Evolutionary conservation across 2,329 filamentous ascomycete species (phyloP).

Genomic region (Cladosporium sp.): DNA sequence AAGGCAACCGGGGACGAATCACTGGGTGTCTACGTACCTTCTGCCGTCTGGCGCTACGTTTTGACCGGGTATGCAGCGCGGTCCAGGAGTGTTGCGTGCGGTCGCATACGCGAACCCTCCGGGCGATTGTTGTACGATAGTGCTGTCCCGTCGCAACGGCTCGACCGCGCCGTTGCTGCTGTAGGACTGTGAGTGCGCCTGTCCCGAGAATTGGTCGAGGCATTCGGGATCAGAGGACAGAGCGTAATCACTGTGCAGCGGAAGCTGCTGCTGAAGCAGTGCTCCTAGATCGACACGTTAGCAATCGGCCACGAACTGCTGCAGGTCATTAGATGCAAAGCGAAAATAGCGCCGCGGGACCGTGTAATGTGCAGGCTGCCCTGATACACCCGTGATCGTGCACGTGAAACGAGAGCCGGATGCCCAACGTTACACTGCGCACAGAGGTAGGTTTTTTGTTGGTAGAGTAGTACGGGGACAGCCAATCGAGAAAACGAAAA

Average conservation of each 20-base stretch:
- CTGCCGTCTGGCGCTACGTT: conserved; percentile 51
- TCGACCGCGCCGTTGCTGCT: conserved; percentile 46
- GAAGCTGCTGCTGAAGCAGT: conserved; percentile 47
- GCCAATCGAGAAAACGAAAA: background rate
- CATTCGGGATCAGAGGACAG: conserved; percentile 48
- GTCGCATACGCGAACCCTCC: conserved; percentile 48
- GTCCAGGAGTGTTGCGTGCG: conserved; percentile 42
- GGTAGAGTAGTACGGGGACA: conserved; percentile 16
- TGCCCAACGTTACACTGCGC: conserved; percentile 31
- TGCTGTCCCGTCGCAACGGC: conserved; percentile 52
- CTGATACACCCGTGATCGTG: conserved; percentile 16
- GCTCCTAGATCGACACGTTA: conserved; percentile 43
- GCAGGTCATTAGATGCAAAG: conserved; percentile 18
- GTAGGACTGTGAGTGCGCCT: conserved; percentile 49
- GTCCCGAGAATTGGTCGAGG: conserved; percentile 46
- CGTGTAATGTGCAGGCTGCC: conserved; percentile 5
- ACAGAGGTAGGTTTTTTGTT: background rate
- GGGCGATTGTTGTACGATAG: conserved; percentile 48
- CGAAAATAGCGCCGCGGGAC: conserved; percentile 15
- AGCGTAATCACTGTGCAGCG: conserved; percentile 44
- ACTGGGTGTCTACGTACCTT: conserved; percentile 51
- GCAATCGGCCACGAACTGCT: conserved; percentile 36
- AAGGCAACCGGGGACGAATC: conserved; percentile 7
- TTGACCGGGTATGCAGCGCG: conserved; percentile 55
- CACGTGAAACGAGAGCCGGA: conserved; percentile 25